A percentile compares a stretch with the other conserved stretches of the same genome.
These are phyloP conservation scores for Solanum sejunctum DNA, from an alignment of 257 asterid genomes.

Conservation along the genomic window DNA sequence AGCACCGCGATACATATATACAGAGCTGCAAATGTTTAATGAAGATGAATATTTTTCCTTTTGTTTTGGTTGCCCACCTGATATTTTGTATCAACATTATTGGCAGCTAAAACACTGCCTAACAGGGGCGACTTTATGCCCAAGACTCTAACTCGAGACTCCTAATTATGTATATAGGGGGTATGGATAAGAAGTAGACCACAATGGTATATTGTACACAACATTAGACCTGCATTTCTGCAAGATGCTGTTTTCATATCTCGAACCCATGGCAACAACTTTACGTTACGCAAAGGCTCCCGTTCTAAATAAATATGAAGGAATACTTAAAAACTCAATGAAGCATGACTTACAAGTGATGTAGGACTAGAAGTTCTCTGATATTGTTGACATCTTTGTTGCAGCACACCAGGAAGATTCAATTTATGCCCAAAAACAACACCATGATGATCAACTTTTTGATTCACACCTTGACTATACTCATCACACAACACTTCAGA, in stretches of 20 bases:
- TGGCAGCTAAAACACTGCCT: not conserved
- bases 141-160: not conserved
- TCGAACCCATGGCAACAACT: not conserved
- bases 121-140: not conserved
- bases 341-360: constrained; percentile 30
- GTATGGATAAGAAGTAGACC: too few relatives aligned
- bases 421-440: constrained; percentile 8
- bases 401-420: constrained; percentile 12
- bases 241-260: too few relatives aligned
- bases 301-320: not conserved
- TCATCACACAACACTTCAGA: constrained; percentile 33
- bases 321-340: not conserved
- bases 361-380: constrained; percentile 24
- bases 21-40: not conserved
- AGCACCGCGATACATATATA: not conserved
- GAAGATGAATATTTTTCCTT: not conserved
- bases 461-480: constrained; percentile 17
- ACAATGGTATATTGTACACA: too few relatives aligned
- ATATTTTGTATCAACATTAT: not conserved
- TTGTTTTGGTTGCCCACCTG: not conserved
- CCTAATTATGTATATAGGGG: not conserved
- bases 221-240: too few relatives aligned
- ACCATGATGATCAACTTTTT: constrained; percentile 25
- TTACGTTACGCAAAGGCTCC: not conserved
- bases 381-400: constrained; percentile 42